Evolutionary conservation across 495 filamentous ascomycete genomes (phyloP).

Genomic region (Penicillium coffeae): DNA sequence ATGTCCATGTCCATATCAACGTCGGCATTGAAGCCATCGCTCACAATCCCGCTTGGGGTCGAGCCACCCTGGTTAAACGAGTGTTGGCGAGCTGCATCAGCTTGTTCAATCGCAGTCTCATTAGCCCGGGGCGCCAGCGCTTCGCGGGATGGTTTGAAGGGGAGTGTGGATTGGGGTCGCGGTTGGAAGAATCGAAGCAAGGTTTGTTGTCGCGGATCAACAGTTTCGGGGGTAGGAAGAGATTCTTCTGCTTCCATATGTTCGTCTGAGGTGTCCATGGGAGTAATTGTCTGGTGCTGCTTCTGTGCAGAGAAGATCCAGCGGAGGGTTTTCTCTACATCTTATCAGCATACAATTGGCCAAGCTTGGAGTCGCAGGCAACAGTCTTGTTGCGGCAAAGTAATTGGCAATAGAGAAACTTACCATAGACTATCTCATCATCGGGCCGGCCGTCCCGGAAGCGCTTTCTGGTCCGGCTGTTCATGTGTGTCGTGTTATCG

Average conservation of each 20-base stretch:
- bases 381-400: no score
- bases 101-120: slow-evolving; percentile 14
- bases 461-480: slow-evolving; percentile 52
- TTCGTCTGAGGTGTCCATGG: slow-evolving; percentile 21
- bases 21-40: slow-evolving; percentile 18
- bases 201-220: slow-evolving; percentile 46
- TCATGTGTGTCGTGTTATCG: slow-evolving; percentile 37
- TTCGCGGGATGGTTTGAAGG: slow-evolving; percentile 25
- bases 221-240: slow-evolving; percentile 20
- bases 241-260: slow-evolving; percentile 24
- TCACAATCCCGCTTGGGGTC: slow-evolving; percentile 23
- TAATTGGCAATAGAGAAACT: slow-evolving; percentile 10
- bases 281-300: slow-evolving; percentile 16
- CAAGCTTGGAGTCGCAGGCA: neutral
- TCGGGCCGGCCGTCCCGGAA: slow-evolving; percentile 47
- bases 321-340: slow-evolving; percentile 43
- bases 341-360: neutral
- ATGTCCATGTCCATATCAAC: slow-evolving; percentile 41
- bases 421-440: slow-evolving; percentile 45
- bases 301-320: slow-evolving; percentile 44
- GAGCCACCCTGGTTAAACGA: slow-evolving; percentile 14
- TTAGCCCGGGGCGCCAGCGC: slow-evolving; percentile 26
- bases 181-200: slow-evolving; percentile 43
- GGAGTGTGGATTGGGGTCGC: slow-evolving; percentile 17
- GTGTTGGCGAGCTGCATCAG: slow-evolving; percentile 16